Conservation (phyloP, 179 eudicot species). For the Patellifolia procumbens region DNA sequence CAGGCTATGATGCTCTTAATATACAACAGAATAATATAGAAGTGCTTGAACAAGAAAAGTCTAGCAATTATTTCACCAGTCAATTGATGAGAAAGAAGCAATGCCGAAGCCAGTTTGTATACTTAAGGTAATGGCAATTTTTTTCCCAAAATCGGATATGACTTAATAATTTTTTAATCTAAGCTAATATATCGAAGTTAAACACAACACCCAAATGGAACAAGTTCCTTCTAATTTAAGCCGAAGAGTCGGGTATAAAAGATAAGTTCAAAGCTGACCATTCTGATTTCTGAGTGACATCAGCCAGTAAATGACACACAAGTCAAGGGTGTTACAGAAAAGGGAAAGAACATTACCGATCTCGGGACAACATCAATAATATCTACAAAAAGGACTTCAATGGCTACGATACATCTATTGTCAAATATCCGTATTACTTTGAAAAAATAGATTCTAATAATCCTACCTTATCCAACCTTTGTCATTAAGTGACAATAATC, state of each 20-base stretch:
- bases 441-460: no score
- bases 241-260: not conserved
- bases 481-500: no score
- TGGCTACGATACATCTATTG: no score
- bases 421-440: no score
- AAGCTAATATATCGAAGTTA: not conserved
- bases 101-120: not conserved
- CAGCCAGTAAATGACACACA: no score
- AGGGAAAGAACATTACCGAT: no score
- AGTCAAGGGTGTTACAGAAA: no score
- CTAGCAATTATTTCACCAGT: not conserved
- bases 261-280: no score
- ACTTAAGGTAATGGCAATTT: not conserved
- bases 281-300: not conserved
- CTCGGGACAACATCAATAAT: no score
- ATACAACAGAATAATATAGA: not conserved
- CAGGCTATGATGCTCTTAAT: not conserved
- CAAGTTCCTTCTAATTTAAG: not conserved
- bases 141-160: not conserved
- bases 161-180: not conserved
- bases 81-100: not conserved
- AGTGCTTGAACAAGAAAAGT: not conserved
- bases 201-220: not conserved
- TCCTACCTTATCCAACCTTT: no score
- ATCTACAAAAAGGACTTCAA: no score